phyloP scores from a whole-genome alignment of 2,329 filamentous ascomycete genomes.

The Neocatenulostroma microsporum region DNA sequence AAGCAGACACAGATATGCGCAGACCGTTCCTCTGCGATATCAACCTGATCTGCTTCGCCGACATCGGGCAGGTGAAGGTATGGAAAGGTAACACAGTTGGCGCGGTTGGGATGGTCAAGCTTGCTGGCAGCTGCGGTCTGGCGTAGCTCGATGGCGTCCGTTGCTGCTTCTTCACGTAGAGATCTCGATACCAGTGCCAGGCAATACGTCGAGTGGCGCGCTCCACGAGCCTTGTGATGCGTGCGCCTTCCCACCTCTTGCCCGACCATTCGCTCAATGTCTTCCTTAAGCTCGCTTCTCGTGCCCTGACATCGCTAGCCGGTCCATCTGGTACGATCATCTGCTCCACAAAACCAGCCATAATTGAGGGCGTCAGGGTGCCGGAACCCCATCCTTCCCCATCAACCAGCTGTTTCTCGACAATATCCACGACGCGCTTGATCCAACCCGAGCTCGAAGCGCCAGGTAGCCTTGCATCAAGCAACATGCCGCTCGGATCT shows the following conservation, averaged over 20 bases:
- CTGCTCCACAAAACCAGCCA: conserved; percentile 40
- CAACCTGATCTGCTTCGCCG: conserved; percentile 80
- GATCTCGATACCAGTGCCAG: conserved; percentile 84
- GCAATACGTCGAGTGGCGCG: conserved; percentile 68
- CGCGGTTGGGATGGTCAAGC: conserved; percentile 71
- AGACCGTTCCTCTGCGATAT: conserved; percentile 94
- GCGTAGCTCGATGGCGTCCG: conserved; percentile 55
- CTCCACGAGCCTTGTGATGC: conserved; percentile 74
- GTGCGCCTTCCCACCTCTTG: conserved; percentile 79
- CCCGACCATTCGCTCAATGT: conserved; percentile 53
- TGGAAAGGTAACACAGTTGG: conserved; percentile 96
- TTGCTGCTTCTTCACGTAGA: conserved; percentile 55
- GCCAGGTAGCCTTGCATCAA: conserved; percentile 58
- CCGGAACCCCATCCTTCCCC: conserved; percentile 80
- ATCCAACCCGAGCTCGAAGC: conserved; percentile 68
- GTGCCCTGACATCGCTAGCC: conserved; percentile 27
- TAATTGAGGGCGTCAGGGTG: conserved; percentile 44
- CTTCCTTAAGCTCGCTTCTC: conserved; percentile 30
- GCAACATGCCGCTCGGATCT: conserved; percentile 70
- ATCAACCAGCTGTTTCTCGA: conserved; percentile 77
- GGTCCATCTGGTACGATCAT: conserved; percentile 33
- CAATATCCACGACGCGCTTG: conserved; percentile 82
- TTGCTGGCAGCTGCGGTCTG: conserved; percentile 64
- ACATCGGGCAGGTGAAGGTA: conserved; percentile 91
- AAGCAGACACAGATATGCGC: conserved; percentile 82